Conservation (phyloP, 305 asterid genomes). For the Solanum hybrid region DNA sequence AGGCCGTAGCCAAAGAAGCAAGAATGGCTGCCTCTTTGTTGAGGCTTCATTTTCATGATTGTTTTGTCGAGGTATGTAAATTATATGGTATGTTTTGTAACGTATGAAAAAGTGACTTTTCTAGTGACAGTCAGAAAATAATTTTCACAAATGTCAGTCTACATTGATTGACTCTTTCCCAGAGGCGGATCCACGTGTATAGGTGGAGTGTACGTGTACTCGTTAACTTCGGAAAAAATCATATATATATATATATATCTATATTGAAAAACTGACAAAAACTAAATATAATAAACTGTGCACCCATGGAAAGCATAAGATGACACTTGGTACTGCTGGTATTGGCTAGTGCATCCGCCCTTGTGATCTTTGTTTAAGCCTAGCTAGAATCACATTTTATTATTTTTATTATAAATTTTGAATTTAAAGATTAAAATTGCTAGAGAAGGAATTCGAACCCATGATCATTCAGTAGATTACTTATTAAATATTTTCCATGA, state of each 20-base stretch:
- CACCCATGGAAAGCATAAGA: neutral
- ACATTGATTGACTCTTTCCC: neutral
- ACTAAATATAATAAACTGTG: no score
- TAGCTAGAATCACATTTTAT: neutral
- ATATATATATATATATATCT: no score
- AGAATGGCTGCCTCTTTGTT: conserved; percentile 91
- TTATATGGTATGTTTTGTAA: neutral
- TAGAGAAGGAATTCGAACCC: neutral
- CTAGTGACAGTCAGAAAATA: neutral
- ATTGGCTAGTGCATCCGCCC: neutral
- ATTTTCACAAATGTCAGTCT: neutral
- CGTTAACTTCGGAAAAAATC: no score
- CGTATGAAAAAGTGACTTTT: neutral
- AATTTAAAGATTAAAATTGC: no score
- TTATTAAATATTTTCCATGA: neutral
- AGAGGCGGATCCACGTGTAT: no score
- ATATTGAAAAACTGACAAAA: no score
- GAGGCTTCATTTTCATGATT: conserved; percentile 87
- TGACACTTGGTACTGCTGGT: neutral
- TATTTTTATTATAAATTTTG: no score
- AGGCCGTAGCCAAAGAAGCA: conserved; percentile 64
- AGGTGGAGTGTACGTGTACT: no score
- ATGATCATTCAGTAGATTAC: neutral
- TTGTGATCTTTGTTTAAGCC: neutral
- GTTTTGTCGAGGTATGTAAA: conserved; percentile 62